Conservation (phyloP, 1,284 basidiomycete genomes). For the Erythrobasidium hasegawianum region DNA sequence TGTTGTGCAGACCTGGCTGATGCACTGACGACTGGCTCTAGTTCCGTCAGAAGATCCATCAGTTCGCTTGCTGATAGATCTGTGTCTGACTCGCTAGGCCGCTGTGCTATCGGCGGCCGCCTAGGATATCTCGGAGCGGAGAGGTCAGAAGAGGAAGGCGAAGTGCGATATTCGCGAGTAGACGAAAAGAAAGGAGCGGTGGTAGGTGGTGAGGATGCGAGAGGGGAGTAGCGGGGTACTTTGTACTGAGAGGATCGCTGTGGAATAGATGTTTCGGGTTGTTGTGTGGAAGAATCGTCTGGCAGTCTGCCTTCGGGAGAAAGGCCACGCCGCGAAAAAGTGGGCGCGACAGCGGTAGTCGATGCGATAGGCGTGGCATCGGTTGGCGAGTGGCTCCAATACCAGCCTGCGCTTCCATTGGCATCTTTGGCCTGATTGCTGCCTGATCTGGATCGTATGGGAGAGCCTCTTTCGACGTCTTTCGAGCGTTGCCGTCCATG, state of each 20-base stretch:
- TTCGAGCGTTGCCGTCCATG: conserved; percentile 25
- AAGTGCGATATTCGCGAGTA: conserved; percentile 1
- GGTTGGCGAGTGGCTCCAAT: background rate
- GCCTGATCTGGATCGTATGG: conserved; percentile 8
- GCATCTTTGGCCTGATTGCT: background rate
- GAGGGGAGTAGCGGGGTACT: no score
- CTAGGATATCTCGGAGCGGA: background rate
- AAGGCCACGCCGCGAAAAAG: no score
- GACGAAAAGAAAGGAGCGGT: background rate
- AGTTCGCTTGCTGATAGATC: conserved; percentile 29
- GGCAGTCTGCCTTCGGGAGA: no score
- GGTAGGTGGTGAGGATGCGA: no score
- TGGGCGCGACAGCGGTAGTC: no score
- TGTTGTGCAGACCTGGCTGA: conserved; percentile 3
- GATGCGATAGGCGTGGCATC: no score
- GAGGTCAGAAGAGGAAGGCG: background rate
- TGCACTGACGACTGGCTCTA: conserved; percentile 17
- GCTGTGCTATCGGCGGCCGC: background rate
- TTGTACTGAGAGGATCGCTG: no score
- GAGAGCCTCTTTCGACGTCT: conserved; percentile 31
- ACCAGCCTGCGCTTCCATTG: background rate
- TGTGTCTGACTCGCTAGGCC: conserved; percentile 7
- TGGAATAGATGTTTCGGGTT: no score
- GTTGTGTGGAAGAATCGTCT: no score
- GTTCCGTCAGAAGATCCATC: conserved; percentile 15